These are phyloP conservation scores for Tylopilus balloui DNA, from an alignment of 768 basidiomycete genomes.

Conservation along the genomic window DNA sequence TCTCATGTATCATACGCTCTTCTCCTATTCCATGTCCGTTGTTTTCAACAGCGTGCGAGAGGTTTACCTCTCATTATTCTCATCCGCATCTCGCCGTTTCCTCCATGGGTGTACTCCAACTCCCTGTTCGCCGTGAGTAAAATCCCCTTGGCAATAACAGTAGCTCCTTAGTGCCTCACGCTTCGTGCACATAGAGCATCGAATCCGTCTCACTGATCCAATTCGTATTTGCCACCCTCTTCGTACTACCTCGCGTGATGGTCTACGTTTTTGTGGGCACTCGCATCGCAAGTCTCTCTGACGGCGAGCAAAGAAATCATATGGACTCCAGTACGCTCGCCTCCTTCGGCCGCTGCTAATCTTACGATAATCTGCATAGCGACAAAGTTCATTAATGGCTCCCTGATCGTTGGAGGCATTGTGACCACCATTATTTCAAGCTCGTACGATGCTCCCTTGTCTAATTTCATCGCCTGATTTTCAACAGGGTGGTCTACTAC, in stretches of 20 bases:
- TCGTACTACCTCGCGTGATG: slow-evolving; percentile 65
- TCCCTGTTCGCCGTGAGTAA: slow-evolving; percentile 66
- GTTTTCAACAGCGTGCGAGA: slow-evolving; percentile 50
- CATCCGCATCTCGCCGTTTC: slow-evolving; percentile 77
- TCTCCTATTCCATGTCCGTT: background rate
- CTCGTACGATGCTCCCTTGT: slow-evolving; percentile 45
- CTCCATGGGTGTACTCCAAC: slow-evolving; percentile 87
- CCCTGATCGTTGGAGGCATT: slow-evolving; percentile 57
- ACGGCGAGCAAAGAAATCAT: slow-evolving; percentile 63
- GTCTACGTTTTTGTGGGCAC: slow-evolving; percentile 78
- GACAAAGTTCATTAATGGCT: slow-evolving; percentile 61
- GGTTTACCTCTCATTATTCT: slow-evolving; percentile 80
- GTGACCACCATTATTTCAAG: slow-evolving; percentile 55
- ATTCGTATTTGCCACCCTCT: slow-evolving; percentile 69
- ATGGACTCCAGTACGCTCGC: slow-evolving; percentile 67
- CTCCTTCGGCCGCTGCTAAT: background rate
- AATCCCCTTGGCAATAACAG: background rate
- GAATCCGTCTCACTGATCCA: slow-evolving; percentile 69
- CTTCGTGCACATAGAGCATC: slow-evolving; percentile 52
- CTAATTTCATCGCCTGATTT: slow-evolving; percentile 13
- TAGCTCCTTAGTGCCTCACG: slow-evolving; percentile 2
- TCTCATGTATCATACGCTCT: background rate
- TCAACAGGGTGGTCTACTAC: slow-evolving; percentile 58
- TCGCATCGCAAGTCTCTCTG: slow-evolving; percentile 66
- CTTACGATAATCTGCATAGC: slow-evolving; percentile 33